These are phyloP conservation scores for Pyrenophora tritici-repentis DNA, from an alignment of 2,329 filamentous ascomycete genomes.

Conservation along the genomic window DNA sequence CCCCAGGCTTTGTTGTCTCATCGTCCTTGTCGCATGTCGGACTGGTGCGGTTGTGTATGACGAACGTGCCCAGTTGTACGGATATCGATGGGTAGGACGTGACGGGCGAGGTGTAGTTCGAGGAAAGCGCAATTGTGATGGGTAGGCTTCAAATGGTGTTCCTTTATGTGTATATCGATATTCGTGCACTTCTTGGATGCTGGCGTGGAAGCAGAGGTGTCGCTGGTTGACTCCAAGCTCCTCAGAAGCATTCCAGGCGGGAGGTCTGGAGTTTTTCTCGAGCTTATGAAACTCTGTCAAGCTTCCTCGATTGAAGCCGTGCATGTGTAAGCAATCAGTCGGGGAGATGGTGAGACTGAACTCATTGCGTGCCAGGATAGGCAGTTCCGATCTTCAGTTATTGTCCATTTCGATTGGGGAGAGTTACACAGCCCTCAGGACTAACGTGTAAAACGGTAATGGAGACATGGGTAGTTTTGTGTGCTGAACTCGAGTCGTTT, in stretches of 20 bases:
- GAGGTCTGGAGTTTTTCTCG: slow-evolving; percentile 53
- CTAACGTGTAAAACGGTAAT: slow-evolving; percentile 30
- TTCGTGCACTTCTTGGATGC: background rate
- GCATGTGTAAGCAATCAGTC: slow-evolving; percentile 51
- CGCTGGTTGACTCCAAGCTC: slow-evolving; percentile 39
- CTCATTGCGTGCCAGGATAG: slow-evolving; percentile 51
- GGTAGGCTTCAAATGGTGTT: no score
- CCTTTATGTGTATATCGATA: no score
- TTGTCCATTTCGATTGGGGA: slow-evolving; percentile 36
- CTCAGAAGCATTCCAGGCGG: slow-evolving; percentile 44
- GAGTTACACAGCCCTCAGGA: slow-evolving; percentile 36
- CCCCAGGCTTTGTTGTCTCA: no score
- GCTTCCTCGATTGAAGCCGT: slow-evolving; percentile 41
- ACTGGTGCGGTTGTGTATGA: no score
- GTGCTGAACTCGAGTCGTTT: background rate
- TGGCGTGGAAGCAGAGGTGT: slow-evolving; percentile 20
- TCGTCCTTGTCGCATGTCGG: no score
- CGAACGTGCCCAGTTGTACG: no score
- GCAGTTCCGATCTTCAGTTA: slow-evolving; percentile 39
- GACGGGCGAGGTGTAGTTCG: no score
- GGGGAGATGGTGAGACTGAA: slow-evolving; percentile 44
- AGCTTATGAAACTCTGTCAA: slow-evolving; percentile 54
- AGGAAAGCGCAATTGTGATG: no score
- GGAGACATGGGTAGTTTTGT: background rate
- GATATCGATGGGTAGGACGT: no score